Conservation (phyloP, 2,329 filamentous ascomycete species). For the Pleoardoris graminearum region DNA sequence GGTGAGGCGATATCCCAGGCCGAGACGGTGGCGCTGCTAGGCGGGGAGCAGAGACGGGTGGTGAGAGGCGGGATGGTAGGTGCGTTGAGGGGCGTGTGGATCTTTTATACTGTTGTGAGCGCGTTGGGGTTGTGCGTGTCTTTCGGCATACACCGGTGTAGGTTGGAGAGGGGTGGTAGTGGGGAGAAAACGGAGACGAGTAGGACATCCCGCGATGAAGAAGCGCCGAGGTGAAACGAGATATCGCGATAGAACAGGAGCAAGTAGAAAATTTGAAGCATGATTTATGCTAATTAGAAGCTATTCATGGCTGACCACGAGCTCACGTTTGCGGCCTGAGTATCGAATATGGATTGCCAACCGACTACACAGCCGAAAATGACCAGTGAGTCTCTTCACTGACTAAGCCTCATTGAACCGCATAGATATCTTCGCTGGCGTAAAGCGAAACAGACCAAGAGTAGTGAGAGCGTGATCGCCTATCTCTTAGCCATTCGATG, state of each 20-base stretch:
- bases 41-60: slow-evolving; percentile 37
- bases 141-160: slow-evolving; percentile 40
- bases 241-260: neutral
- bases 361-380: too few relatives aligned
- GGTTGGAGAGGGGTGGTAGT: slow-evolving; percentile 15
- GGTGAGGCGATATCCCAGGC: slow-evolving; percentile 42
- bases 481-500: too few relatives aligned
- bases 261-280: too few relatives aligned
- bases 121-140: slow-evolving; percentile 35
- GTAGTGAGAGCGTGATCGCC: too few relatives aligned
- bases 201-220: neutral
- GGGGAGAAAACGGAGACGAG: neutral
- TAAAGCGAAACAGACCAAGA: too few relatives aligned
- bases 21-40: slow-evolving; percentile 22
- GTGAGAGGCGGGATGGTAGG: slow-evolving; percentile 49
- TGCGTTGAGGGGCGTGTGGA: slow-evolving; percentile 55
- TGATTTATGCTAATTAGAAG: too few relatives aligned
- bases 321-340: too few relatives aligned
- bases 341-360: too few relatives aligned
- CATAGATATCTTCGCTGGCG: too few relatives aligned
- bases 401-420: too few relatives aligned
- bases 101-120: slow-evolving; percentile 53
- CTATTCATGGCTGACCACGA: too few relatives aligned
- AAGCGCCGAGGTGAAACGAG: neutral
- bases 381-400: too few relatives aligned